These are phyloP conservation scores for Dipodascus geniculatus DNA, from an alignment of 805 yeast genomes.

Conservation along the genomic window DNA sequence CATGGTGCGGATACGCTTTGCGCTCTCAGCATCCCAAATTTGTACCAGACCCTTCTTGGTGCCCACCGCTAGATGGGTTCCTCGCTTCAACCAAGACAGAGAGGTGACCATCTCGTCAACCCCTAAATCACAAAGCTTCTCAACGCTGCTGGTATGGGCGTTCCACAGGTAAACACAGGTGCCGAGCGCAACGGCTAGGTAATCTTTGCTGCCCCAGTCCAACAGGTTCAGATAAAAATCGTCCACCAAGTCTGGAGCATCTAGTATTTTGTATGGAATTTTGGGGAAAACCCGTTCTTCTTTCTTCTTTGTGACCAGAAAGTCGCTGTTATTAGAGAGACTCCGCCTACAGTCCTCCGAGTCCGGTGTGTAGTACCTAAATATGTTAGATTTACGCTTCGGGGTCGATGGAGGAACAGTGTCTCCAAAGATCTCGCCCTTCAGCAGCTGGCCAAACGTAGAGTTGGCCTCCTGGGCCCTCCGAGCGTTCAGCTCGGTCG, in stretches of 20 bases:
- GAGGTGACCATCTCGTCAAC: conserved; percentile 68
- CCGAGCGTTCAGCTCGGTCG: conserved; percentile 7
- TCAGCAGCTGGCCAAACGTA: conserved; percentile 74
- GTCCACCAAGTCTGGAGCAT: conserved; percentile 92
- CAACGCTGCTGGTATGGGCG: conserved; percentile 73
- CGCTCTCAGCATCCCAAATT: conserved; percentile 84
- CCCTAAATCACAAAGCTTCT: conserved; percentile 58
- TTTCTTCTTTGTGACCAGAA: background rate
- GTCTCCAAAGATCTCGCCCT: conserved; percentile 87
- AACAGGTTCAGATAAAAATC: conserved; percentile 86
- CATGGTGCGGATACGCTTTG: conserved; percentile 83
- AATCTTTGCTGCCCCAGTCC: conserved; percentile 90
- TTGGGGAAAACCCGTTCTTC: conserved; percentile 31
- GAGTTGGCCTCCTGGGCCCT: conserved; percentile 70
- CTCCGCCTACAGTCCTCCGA: conserved; percentile 60
- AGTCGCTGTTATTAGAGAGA: conserved; percentile 57
- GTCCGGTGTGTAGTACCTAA: conserved; percentile 14
- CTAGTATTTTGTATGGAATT: conserved; percentile 85
- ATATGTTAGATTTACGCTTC: conserved; percentile 26
- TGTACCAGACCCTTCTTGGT: conserved; percentile 79
- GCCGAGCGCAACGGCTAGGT: conserved; percentile 83
- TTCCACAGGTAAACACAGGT: conserved; percentile 85
- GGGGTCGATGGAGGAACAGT: conserved; percentile 43
- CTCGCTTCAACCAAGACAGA: conserved; percentile 86
- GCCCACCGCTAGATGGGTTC: conserved; percentile 90